Conservation (phyloP, 2,329 filamentous ascomycete species). For the Diaporthe destruens region DNA sequence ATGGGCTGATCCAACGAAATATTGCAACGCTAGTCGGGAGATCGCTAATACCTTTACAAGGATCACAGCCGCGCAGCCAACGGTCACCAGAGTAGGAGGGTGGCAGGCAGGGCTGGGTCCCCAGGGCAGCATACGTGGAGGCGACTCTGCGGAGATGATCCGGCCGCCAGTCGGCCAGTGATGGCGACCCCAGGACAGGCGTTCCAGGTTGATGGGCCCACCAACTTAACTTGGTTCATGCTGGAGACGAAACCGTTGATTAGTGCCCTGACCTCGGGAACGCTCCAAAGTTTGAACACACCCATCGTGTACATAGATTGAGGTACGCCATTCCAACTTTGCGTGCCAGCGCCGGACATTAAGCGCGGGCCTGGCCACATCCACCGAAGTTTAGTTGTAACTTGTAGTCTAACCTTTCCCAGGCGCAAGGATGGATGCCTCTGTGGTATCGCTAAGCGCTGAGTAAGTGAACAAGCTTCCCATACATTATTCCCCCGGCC, state of each 20-base stretch:
- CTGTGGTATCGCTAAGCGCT: neutral
- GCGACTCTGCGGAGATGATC: constrained; percentile 15
- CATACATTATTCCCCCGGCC: neutral
- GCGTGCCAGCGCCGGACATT: neutral
- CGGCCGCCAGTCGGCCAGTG: neutral
- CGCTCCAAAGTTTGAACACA: too few species aligned
- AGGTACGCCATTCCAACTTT: neutral
- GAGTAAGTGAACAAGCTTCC: constrained; percentile 28
- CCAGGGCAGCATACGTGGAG: neutral
- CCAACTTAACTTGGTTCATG: neutral
- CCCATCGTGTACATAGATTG: neutral
- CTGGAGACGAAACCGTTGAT: neutral
- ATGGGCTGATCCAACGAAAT: neutral
- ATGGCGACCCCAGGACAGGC: neutral
- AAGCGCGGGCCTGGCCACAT: neutral
- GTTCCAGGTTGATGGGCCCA: neutral
- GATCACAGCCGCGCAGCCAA: neutral
- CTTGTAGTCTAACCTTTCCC: too few species aligned
- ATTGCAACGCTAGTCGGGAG: constrained; percentile 20
- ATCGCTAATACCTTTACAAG: constrained; percentile 25
- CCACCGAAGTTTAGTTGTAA: neutral
- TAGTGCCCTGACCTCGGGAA: neutral
- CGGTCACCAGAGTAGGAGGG: neutral
- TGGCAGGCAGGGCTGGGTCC: neutral
- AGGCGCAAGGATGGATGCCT: neutral